Base-by-base conservation (phyloP, 2,329 filamentous ascomycete species). In the Xylariaceae sp. region DNA sequence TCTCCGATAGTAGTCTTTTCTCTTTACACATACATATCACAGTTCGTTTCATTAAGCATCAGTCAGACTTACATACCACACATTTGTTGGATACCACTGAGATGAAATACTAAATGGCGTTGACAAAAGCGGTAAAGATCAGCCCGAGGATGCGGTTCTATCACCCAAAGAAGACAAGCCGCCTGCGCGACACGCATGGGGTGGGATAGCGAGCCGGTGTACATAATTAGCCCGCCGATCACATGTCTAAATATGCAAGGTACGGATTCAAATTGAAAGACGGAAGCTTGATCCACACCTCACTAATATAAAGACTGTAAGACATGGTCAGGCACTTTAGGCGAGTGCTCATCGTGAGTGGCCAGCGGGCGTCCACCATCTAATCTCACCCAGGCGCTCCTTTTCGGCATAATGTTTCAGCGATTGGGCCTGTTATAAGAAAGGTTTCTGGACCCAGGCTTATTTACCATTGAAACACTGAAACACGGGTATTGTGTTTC, bases 201-300 rank as follows among this genome's bases (percentile, higher is more conserved):
- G 44, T 17, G 33, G 48, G 33, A 34, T 19, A 17, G 24, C n/a
- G n/a, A n/a, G n/a, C n/a, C n/a, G n/a, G n/a, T n/a, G n/a, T n/a
- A n/a, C n/a, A n/a, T n/a, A n/a, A n/a, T n/a, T n/a, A n/a, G 39
- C 12, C 39, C 24, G 53, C 44, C 44, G 49, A 53, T 56, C 58
- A 47, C 33, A 48, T 31, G 33, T 34, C 5, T 29, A 14, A 24
- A 36, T 43, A 61, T 61, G 58, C 58, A 61, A 58, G 58, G 55
- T n/a, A 58, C 55, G 29, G 50, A 23, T 24, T 51, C 34, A 46
- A 45, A 55, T 19, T 51, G 23, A 41, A 40, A 55, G 37, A 44
- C 16, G 41, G 29, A 14, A 26, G 23, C n/a, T n/a, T 36, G 28
- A 34, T 39, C 39, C 55, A 40, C 50, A 24, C 11, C 8, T 11